Evolutionary conservation across 2,329 filamentous ascomycete species (phyloP).

Genomic region (Periconia macrospinosa): DNA sequence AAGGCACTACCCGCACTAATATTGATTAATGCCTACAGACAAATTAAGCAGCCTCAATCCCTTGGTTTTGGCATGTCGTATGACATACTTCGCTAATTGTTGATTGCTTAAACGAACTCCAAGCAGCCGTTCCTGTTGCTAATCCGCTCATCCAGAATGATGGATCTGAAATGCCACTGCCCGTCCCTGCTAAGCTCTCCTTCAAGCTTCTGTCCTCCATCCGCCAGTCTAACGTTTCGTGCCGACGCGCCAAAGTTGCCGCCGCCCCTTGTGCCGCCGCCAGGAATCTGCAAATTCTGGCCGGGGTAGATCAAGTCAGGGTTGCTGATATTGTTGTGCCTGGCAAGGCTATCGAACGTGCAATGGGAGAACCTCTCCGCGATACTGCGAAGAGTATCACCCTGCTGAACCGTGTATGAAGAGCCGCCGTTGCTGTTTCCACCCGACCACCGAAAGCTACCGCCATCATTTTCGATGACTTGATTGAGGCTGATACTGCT

Average conservation of each 20-base stretch:
- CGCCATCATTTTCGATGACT: constrained; percentile 24
- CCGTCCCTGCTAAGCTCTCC: constrained; percentile 21
- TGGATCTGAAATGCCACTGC: constrained; percentile 19
- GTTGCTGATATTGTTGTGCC: constrained; percentile 29
- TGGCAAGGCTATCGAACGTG: constrained; percentile 26
- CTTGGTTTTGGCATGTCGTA: too few relatives aligned
- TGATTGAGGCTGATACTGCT: constrained; percentile 25
- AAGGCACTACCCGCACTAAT: too few relatives aligned
- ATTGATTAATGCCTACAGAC: too few relatives aligned
- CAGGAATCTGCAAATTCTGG: constrained; percentile 26
- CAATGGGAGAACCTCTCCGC: constrained; percentile 27
- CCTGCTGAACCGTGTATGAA: constrained; percentile 27
- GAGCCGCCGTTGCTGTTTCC: constrained; percentile 15
- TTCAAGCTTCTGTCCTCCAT: constrained; percentile 25
- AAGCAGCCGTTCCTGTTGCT: constrained; percentile 25
- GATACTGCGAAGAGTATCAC: constrained; percentile 31
- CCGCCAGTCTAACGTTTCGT: constrained; percentile 20
- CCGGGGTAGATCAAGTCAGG: constrained; percentile 32
- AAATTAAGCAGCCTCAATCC: too few relatives aligned
- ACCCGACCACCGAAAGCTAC: constrained; percentile 28
- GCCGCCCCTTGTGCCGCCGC: constrained; percentile 20
- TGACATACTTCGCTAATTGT: too few relatives aligned
- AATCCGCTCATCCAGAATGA: constrained; percentile 30
- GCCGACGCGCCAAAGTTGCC: constrained; percentile 26
- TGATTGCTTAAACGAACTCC: constrained; percentile 23